Evolutionary conservation across 2,329 filamentous ascomycete genomes (phyloP), one percentile per base, ranked within the genome.

Genomic region (Aspergillus glaucus): DNA sequence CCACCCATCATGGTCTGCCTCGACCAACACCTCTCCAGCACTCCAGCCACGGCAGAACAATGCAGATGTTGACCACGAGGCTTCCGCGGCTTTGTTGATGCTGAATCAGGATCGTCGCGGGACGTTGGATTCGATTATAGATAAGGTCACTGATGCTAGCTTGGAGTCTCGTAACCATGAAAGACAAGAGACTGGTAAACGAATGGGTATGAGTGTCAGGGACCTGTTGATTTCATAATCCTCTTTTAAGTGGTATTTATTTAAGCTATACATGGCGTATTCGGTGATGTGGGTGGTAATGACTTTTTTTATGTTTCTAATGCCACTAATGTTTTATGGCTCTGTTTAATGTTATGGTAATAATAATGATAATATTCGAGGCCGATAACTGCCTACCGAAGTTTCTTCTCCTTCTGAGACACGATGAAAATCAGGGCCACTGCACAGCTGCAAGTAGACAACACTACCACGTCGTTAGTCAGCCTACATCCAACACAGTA

Each of bases 71-170:
- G 85, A 88, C 53, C 85, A 90, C 52, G 88, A 93, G 65, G 91
- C 89, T 1, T 93, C 89, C 6, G 85, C 88, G 10, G 91, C 90
- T 3, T 67, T 95, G 57, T 69, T 95, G 65, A 95, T 95, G 90
- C 74, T 96, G 50, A 94, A 91, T 56, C 82, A 78, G 47, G 89
- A 93, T 64, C 80, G 88, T 37, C 77, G 88, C 32, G 77, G 75
- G 34, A 73, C 70, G 4, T 59, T 64, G 1, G 59, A 65, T 52
- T 65, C 64, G 6, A 55, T 61, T 6, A 60, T 50, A 41, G 63
- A 63, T 30, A 56, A 56, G 8, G 56, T 60, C 22, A 10, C 53
- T 2, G 46, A 47, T 43, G 26, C 40, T 24, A 17, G 17, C 48
- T 42, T 44, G 42, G 21, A n/a, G 24, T 26, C 55, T 12, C 42